Conservation (phyloP, 495 filamentous ascomycete genomes). For the Sordaria brevicollis region DNA sequence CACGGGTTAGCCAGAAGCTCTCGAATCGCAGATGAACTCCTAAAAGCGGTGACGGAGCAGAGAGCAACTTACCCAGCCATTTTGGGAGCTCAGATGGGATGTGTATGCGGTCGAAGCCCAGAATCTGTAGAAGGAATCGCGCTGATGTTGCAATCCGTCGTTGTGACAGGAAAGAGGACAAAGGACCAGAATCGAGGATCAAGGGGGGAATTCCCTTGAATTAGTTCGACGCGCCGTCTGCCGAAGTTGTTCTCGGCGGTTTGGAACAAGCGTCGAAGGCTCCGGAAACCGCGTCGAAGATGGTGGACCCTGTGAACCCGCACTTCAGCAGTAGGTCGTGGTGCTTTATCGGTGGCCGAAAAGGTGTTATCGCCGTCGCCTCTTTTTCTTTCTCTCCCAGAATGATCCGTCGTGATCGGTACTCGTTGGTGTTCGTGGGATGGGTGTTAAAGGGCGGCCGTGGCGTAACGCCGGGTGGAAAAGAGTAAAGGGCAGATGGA, state of each 20-base stretch:
- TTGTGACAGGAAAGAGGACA: background rate
- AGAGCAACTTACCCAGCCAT: background rate
- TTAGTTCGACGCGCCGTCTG: background rate
- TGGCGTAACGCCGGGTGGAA: slow-evolving; percentile 12
- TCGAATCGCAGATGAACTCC: background rate
- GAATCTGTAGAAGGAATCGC: background rate
- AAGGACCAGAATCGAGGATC: background rate
- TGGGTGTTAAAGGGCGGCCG: slow-evolving; percentile 4
- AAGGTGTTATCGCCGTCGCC: background rate
- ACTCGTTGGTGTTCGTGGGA: slow-evolving; percentile 5
- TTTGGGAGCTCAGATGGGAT: background rate
- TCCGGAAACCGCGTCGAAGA: background rate
- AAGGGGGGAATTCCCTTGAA: background rate
- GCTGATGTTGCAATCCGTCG: background rate
- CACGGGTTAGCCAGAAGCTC: background rate
- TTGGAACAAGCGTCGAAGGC: background rate
- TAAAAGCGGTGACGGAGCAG: background rate
- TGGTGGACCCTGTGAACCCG: background rate
- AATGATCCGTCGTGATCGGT: slow-evolving; percentile 12
- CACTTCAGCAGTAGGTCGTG: background rate
- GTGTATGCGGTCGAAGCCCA: background rate
- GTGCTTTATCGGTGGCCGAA: background rate
- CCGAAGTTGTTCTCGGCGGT: background rate
- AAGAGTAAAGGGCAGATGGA: slow-evolving; percentile 2
- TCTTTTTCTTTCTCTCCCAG: background rate